Percentiles rank a stretch among this genome's conserved stretches.
phyloP scores from a whole-genome alignment of 2,329 filamentous ascomycete species.

The Fusarium xyrophilum region DNA sequence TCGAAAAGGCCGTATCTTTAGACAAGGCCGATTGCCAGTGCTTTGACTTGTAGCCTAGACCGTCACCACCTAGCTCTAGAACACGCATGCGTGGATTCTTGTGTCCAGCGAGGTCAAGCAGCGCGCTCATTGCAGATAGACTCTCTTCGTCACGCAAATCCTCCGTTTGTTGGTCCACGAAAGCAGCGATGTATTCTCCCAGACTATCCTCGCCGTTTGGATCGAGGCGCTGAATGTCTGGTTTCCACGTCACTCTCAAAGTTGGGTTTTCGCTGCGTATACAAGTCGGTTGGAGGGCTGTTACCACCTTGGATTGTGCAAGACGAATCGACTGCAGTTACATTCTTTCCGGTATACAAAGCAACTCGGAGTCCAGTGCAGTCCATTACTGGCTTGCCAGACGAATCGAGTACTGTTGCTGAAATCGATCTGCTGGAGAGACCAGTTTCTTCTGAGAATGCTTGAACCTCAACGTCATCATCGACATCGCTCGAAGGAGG shows the following conservation, averaged over 20 bases:
- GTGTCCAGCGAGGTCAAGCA: background rate
- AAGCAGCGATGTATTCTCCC: fast-evolving
- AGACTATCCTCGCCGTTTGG: no score
- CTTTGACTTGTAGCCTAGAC: background rate
- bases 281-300: background rate
- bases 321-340: background rate
- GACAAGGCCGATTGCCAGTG: background rate
- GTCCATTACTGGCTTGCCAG: background rate
- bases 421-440: fast-evolving
- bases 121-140: fast-evolving
- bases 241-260: background rate
- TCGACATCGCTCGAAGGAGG: fast-evolving
- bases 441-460: background rate
- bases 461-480: background rate
- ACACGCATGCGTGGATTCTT: background rate
- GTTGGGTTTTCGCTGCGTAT: background rate
- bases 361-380: background rate
- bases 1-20: background rate
- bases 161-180: background rate
- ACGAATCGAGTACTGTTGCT: background rate
- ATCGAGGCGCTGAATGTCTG: background rate
- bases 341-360: background rate
- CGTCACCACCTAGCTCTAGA: background rate
- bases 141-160: background rate
- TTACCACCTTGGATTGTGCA: fast-evolving